Base-by-base conservation (phyloP, 805 yeast species). In the Starmerella vaccinii region DNA sequence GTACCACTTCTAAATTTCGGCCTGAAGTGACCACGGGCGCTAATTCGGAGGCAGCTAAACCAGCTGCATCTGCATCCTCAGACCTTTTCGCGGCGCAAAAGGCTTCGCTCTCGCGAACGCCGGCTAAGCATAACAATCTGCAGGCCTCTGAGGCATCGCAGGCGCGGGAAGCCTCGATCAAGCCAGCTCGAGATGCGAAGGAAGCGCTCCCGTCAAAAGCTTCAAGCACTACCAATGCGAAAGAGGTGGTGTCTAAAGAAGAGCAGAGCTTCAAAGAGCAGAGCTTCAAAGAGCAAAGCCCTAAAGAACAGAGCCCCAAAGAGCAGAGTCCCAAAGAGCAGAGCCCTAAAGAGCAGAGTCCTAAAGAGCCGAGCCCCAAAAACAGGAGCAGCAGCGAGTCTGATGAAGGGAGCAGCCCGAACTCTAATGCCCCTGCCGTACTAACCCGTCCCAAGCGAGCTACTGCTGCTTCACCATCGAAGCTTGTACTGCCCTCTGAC, bases 401-500 rank as follows among this genome's bases (percentile, higher is more conserved):
- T n/a, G n/a, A n/a, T n/a, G n/a, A n/a, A n/a, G n/a, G n/a, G n/a
- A n/a, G n/a, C n/a, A n/a, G n/a, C n/a, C n/a, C n/a, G n/a, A n/a
- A n/a, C n/a, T n/a, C n/a, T n/a, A n/a, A n/a, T n/a, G n/a, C n/a
- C n/a, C 32, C 13, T 27, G 12, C 18, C 22, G 24, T 4, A 13
- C 19, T 13, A 13, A 12, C 19, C 48, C 41, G 32, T 4, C 24
- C 40, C 8, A 44, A 44, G 23, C 39, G 39, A 5, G 40, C 40
- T 1, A 44, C 47, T 1, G 23, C 22, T 5, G 47, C 47, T 5
- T 4, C 47, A 5, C 47, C 39, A 12, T 15, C 30, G 10, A 23
- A 24, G 21, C 47, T 44, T 4, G 47, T 44, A 12, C 33, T 44
- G 22, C 47, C 47, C 12, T 44, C 47, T 12, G 47, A 44, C 18